Base-by-base conservation (phyloP, 768 basidiomycete genomes). In the Tephrocybe sp. region DNA sequence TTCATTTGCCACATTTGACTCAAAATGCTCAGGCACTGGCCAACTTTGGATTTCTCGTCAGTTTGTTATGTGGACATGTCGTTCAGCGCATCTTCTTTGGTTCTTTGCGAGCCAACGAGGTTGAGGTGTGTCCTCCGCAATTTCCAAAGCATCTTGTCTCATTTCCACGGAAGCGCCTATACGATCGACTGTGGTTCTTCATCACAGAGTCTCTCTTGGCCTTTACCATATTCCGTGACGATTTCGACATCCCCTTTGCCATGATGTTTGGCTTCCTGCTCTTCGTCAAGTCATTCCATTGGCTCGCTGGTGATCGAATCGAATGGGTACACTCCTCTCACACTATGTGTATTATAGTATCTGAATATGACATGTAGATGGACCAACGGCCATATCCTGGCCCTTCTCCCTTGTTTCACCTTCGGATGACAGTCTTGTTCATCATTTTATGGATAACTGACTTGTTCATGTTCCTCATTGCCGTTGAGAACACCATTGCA, bases 251-350 rank as follows among this genome's bases (percentile, higher is more conserved):
- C n/a, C 82, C 86, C 3, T 98, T 98, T 64, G 87, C 87, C 37
- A 71, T 94, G 57, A 92, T 96, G 87, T 98, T 98, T 64, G 87
- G 89, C n/a, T 83, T 92, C 61, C 73, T 99, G 9, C 80, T 98
- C 13, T 96, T 97, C 57, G 79, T 97, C 57, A 98, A 98, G 65
- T 94, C 92, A 38, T 98, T 98, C 69, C 97, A 99, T 65, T 99
- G 97, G 97, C 79, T 99, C 26, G 83, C 95, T 49, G 82, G 85
- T 5, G 97, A 98, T 67, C 83, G 97, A 41, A 89, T 99, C 44
- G 97, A 99, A 81, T 95, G 92, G 82, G 96, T 96, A 59, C 64
- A 64, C 48, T n/a, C 3, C 32, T 37, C 21, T 12, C 26, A 1
- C 5, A 30, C 19, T 15, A 16, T 41, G 18, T 16, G 18, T 19